These are phyloP conservation scores for Sphaerobolus stellatus DNA, from an alignment of 1,284 basidiomycete genomes.

Conservation along the genomic window DNA sequence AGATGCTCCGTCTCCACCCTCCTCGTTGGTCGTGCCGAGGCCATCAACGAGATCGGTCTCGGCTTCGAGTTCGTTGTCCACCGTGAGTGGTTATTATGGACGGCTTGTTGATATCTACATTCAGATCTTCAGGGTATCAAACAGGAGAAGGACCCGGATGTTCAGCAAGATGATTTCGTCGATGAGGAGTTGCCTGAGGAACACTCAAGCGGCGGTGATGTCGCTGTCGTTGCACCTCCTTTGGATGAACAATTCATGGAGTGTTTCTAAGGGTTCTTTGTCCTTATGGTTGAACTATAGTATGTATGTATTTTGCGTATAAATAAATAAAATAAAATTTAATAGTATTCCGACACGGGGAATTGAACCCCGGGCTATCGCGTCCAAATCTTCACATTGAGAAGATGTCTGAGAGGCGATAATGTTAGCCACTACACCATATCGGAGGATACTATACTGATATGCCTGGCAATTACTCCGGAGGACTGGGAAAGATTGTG, in stretches of 20 bases:
- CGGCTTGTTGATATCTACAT: slow-evolving; percentile 1
- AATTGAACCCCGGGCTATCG: too few relatives aligned
- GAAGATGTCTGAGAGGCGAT: too few relatives aligned
- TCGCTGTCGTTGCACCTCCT: slow-evolving; percentile 84
- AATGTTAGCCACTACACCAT: too few relatives aligned
- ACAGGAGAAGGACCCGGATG: slow-evolving; percentile 96
- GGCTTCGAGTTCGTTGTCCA: slow-evolving; percentile 78
- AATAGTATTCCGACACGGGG: too few relatives aligned
- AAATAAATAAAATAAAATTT: too few relatives aligned
- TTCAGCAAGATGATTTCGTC: slow-evolving; percentile 68
- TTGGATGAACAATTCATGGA: slow-evolving; percentile 85
- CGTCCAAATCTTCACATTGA: too few relatives aligned
- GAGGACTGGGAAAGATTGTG: too few relatives aligned
- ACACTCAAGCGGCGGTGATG: slow-evolving; percentile 94
- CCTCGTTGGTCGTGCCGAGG: slow-evolving; percentile 86
- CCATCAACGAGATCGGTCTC: slow-evolving; percentile 88
- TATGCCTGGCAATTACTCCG: too few relatives aligned
- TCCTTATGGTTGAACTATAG: slow-evolving; percentile 90
- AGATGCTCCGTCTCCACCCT: slow-evolving; percentile 87
- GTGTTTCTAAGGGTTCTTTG: slow-evolving; percentile 83
- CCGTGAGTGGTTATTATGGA: slow-evolving; percentile 42
- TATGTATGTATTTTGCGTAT: slow-evolving; percentile 60
- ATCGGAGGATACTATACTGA: too few relatives aligned
- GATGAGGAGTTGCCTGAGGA: slow-evolving; percentile 91
- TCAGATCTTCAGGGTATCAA: slow-evolving; percentile 79